Evolutionary conservation across 2,329 filamentous ascomycete species (phyloP), one percentile per base, ranked within the genome.

Genomic region (Sclerotinia minor): DNA sequence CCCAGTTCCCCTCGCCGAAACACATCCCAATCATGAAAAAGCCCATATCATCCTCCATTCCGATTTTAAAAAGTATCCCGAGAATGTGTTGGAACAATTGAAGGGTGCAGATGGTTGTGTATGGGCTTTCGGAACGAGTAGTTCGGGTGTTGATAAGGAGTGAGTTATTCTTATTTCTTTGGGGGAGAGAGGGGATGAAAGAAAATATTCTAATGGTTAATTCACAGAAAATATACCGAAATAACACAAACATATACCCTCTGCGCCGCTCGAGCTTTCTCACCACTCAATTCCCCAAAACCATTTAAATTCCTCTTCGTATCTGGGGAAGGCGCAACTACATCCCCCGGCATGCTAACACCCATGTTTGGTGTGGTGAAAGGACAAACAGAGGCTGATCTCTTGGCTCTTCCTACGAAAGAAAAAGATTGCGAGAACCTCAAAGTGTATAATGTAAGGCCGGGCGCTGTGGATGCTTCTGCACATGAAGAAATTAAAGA

Each of bases 241-340:
- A 90, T 93, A 75, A 92, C 90, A 0, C 82, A 86, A 69, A 84
- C 87, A 75, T 92, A 87, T 75, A 78, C 90, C 1, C 75, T 92
- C 1, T 84, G 82, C 2, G 89, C 88, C 0, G 89, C 88, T 1
- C 80, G 82, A 68, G 85, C 87, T 17, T 89, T 91, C 73, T 76
- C 82, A 1, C 76, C 76, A 0, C 77, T 88, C 17, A 78, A 82
- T 3, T 68, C 74, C 0, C 72, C 75, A 3, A 75, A 78, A 5
- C 84, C 86, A 0, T 88, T 92, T 77, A 86, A 85, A 64, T 93
- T 92, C 76, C 81, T 92, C 70, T 90, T 87, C 74, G 84, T 93
- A 41, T 92, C 90, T 0, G 89, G 73, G 21, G 73, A 75, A 70
- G 77, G 78, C 32, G 84, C 88, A 0, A 89, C 87, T 1, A 82